These are phyloP conservation scores for Glycine latifolia DNA, from an alignment of 306 rosid species.

Conservation along the genomic window DNA sequence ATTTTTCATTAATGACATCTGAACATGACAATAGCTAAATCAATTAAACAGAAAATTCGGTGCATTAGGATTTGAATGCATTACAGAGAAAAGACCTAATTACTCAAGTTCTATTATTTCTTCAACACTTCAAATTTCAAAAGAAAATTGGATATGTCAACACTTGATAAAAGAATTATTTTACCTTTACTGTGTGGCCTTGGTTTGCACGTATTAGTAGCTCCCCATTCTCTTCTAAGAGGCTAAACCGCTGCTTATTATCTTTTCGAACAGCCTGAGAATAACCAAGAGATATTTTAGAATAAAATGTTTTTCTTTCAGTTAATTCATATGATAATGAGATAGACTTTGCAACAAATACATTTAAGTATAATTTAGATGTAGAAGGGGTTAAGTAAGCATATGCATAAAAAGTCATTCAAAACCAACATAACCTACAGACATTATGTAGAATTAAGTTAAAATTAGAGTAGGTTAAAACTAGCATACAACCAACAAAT, in stretches of 20 bases:
- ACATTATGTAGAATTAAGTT: not conserved
- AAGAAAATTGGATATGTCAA: not conserved
- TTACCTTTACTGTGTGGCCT: slow-evolving; percentile 85
- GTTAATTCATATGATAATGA: slow-evolving; percentile 20
- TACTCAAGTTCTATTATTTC: not conserved
- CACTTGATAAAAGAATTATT: slow-evolving; percentile 24
- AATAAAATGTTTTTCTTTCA: slow-evolving; percentile 31
- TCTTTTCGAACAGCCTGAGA: slow-evolving; percentile 83
- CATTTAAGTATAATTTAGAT: not conserved
- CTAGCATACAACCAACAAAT: slow-evolving; percentile 15
- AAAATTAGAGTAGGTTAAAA: slow-evolving; percentile 10
- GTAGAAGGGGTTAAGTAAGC: slow-evolving; percentile 8
- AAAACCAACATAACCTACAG: slow-evolving; percentile 17
- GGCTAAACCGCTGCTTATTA: slow-evolving; percentile 89
- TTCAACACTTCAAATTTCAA: slow-evolving; percentile 22
- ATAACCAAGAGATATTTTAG: slow-evolving; percentile 40
- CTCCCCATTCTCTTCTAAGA: slow-evolving; percentile 84
- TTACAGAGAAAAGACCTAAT: not conserved
- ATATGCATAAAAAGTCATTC: slow-evolving; percentile 29
- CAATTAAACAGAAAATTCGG: slow-evolving; percentile 1
- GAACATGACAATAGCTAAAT: too few species aligned
- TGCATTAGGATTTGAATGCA: not conserved
- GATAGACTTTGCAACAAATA: not conserved
- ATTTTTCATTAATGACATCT: too few species aligned
- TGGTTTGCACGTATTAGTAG: slow-evolving; percentile 88